Evolutionary conservation across 164 flowering plant species (phyloP).

Genomic region (Annona cherimola): DNA sequence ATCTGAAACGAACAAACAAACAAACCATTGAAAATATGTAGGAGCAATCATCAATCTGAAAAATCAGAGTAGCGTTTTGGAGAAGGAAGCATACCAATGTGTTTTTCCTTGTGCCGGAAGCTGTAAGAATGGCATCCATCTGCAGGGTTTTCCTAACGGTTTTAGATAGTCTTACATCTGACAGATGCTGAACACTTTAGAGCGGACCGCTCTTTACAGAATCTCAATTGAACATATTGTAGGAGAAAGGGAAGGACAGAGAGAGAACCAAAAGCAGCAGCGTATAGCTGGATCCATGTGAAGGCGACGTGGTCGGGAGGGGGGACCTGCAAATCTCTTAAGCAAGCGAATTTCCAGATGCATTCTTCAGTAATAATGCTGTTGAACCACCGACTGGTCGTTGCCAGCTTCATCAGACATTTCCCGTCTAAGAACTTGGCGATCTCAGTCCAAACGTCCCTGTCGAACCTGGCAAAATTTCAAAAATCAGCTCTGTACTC

Average conservation of each 20-base stretch:
- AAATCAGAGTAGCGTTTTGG: background rate
- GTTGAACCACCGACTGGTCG: conserved; percentile 65
- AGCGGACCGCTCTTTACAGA: too few relatives aligned
- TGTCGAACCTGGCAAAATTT: conserved; percentile 37
- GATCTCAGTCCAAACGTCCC: conserved; percentile 85
- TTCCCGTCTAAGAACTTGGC: conserved; percentile 73
- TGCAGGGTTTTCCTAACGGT: conserved; percentile 26
- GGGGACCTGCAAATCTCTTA: conserved; percentile 84
- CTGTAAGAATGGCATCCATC: conserved; percentile 87
- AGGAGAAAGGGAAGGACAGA: background rate
- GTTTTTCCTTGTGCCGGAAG: conserved; percentile 72
- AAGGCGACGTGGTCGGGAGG: conserved; percentile 40
- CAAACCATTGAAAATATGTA: background rate
- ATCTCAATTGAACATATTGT: too few relatives aligned
- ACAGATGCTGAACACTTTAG: too few relatives aligned
- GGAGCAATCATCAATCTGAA: background rate
- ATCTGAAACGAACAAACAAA: conserved; percentile 30
- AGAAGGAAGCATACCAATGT: conserved; percentile 51
- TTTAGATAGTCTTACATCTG: too few relatives aligned
- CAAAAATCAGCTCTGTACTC: background rate
- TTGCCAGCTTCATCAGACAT: conserved; percentile 71
- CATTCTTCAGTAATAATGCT: conserved; percentile 50
- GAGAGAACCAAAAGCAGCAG: conserved; percentile 62
- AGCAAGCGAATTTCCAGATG: conserved; percentile 73
- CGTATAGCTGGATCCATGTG: conserved; percentile 72